Evolutionary conservation across 2,329 filamentous ascomycete species (phyloP), one percentile per base, ranked within the genome.

Genomic region (Colletotrichum cereale): DNA sequence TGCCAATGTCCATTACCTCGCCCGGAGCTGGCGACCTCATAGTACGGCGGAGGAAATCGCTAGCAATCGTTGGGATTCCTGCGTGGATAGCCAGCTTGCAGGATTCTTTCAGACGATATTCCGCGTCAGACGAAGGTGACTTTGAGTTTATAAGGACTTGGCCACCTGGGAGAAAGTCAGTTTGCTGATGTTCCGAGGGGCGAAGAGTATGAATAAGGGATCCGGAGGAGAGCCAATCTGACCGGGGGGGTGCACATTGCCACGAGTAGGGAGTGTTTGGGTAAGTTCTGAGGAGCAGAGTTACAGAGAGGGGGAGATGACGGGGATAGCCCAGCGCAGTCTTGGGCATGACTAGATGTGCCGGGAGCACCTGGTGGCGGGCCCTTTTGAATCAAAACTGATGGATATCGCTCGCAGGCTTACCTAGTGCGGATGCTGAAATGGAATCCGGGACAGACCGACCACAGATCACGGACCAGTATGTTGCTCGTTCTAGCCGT

Each of bases 1-100:
- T 86, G 76, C 82, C 85, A 76, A 87, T 85, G 77, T 85, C 85
- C 85, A 87, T 87, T 71, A 86, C 83, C 79, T 85, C 84, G 75
- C 82, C 81, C 61, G 85, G 80, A 72, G 81, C 82, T 74, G 83
- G 82, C 77, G 83, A 84, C 79, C 78, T 80, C 80, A 84, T 82
- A 74, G 77, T 80, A 76, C 73, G 72, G 72, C 65, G 52, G 55
- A 53, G 56, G n/a, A 61, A 61, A 56, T 73, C 62, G 57, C 63
- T 56, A 55, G 52, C 60, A 47, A 48, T 38, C n/a, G 47, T 72
- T 60, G 60, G 58, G 24, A 53, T 36, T 48, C 66, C 69, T 72
- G 69, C 69, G 65, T 72, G 58, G 53, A 64, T 55, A 56, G 60
- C 69, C 69, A 72, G 69, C 65, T 63, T 64, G 66, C 53, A 58